Conservation (phyloP, 441 rosid genomes). For the Aquilaria agallochum region DNA sequence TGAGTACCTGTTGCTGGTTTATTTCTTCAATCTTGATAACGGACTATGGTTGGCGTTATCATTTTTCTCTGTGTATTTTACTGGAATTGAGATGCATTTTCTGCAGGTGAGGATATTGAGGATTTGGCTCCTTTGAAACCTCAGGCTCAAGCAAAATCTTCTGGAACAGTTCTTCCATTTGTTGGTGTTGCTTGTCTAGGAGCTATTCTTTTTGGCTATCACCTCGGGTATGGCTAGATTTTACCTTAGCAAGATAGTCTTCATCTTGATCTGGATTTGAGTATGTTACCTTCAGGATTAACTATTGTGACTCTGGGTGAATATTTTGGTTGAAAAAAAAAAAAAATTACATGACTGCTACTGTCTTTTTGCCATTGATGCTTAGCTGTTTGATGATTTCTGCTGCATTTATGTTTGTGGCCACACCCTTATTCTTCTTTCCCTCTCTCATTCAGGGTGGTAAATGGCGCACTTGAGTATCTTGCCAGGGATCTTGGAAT, state of each 20-base stretch:
- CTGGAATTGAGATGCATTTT: neutral
- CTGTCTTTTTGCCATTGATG: neutral
- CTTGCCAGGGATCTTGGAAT: slow-evolving; percentile 95
- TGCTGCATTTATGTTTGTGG: neutral
- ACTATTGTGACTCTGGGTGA: too few relatives aligned
- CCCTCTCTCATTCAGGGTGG: slow-evolving; percentile 55
- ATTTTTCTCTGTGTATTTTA: neutral
- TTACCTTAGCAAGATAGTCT: slow-evolving; percentile 1
- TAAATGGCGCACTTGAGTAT: slow-evolving; percentile 95
- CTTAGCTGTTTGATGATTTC: slow-evolving; percentile 1
- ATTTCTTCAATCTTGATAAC: neutral
- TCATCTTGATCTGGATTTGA: neutral
- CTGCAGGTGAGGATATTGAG: slow-evolving; percentile 63
- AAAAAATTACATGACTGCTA: too few relatives aligned
- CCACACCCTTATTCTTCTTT: neutral
- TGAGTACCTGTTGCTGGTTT: neutral
- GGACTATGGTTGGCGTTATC: too few relatives aligned
- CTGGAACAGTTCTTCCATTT: slow-evolving; percentile 79
- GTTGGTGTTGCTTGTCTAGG: slow-evolving; percentile 97
- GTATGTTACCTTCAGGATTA: neutral
- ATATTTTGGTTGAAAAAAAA: too few relatives aligned
- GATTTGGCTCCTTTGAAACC: slow-evolving; percentile 44
- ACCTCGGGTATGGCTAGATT: slow-evolving; percentile 64
- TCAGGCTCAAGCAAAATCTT: slow-evolving; percentile 32
- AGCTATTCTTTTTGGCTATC: slow-evolving; percentile 94